These are phyloP conservation scores for Otatea glauca DNA, from an alignment of 176 grass and related monocot genomes.

Conservation along the genomic window DNA sequence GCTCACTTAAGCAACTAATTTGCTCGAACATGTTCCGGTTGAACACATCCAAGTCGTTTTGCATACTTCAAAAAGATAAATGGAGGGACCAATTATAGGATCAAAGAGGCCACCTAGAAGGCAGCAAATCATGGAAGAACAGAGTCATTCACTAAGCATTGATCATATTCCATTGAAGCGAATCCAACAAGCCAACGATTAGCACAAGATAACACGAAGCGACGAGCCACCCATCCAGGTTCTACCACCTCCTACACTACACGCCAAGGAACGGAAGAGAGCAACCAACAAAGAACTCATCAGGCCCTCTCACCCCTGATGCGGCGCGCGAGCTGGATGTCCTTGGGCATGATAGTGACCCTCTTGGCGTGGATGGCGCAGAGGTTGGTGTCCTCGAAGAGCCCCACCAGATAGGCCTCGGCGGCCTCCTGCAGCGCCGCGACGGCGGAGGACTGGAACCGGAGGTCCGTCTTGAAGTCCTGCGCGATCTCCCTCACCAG, in stretches of 20 bases:
- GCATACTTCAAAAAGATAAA: not conserved
- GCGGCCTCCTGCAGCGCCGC: constrained; percentile 83
- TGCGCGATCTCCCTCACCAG: constrained; percentile 81
- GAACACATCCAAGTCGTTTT: too few relatives aligned
- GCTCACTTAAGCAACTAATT: too few relatives aligned
- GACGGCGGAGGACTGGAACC: constrained; percentile 70
- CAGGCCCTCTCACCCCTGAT: constrained; percentile 90
- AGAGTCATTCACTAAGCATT: not conserved
- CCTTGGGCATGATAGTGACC: constrained; percentile 97
- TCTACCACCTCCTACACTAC: not conserved
- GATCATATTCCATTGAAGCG: not conserved
- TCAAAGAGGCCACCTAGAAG: not conserved
- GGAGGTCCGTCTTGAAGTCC: constrained; percentile 92
- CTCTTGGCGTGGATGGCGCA: constrained; percentile 94
- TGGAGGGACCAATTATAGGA: not conserved
- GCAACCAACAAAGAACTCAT: not conserved
- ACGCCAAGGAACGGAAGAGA: not conserved
- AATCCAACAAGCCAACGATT: not conserved
- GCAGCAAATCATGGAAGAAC: not conserved
- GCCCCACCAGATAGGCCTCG: constrained; percentile 77
- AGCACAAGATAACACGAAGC: not conserved
- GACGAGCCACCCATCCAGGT: not conserved
- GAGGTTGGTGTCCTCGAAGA: constrained; percentile 95
- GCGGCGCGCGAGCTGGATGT: constrained; percentile 85
- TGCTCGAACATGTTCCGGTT: too few relatives aligned